Conservation (phyloP, 495 filamentous ascomycete species). For the Cercophora newfieldiana region DNA sequence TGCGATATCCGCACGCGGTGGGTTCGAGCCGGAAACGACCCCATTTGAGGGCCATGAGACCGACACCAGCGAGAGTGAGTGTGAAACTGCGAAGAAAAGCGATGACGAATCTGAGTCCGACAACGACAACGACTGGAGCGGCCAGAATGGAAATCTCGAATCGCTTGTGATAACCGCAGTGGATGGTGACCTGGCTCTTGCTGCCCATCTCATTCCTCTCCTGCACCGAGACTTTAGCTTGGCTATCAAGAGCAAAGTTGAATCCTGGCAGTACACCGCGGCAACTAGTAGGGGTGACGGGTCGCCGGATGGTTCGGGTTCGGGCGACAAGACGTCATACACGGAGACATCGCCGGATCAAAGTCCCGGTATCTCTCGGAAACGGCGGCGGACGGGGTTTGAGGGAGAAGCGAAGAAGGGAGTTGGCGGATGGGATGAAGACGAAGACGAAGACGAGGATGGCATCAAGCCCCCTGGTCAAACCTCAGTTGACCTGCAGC, state of each 20-base stretch:
- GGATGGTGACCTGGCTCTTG: slow-evolving; percentile 24
- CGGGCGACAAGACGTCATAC: slow-evolving; percentile 12
- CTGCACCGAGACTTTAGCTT: slow-evolving; percentile 25
- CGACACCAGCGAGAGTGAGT: slow-evolving; percentile 24
- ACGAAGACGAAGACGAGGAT: slow-evolving; percentile 23
- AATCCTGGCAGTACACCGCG: slow-evolving; percentile 27
- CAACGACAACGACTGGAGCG: slow-evolving; percentile 31
- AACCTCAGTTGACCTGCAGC: slow-evolving; percentile 4
- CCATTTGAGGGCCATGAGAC: slow-evolving; percentile 13
- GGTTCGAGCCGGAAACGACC: neutral
- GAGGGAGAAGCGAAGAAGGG: slow-evolving; percentile 15
- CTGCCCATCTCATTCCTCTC: slow-evolving; percentile 26
- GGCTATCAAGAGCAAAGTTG: slow-evolving; percentile 27
- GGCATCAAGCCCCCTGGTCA: slow-evolving; percentile 13
- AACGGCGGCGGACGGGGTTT: slow-evolving; percentile 21
- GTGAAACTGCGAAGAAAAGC: slow-evolving; percentile 12
- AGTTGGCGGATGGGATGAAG: slow-evolving; percentile 15
- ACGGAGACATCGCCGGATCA: slow-evolving; percentile 15
- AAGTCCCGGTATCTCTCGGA: slow-evolving; percentile 13
- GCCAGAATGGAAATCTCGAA: slow-evolving; percentile 29
- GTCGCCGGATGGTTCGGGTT: slow-evolving; percentile 11
- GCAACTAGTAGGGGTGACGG: slow-evolving; percentile 11
- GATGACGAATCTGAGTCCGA: slow-evolving; percentile 18
- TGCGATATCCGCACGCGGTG: slow-evolving; percentile 17
- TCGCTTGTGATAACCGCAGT: slow-evolving; percentile 26